phyloP scores from a whole-genome alignment of 2,329 filamentous ascomycete genomes.

The Chaetomium globosum region DNA sequence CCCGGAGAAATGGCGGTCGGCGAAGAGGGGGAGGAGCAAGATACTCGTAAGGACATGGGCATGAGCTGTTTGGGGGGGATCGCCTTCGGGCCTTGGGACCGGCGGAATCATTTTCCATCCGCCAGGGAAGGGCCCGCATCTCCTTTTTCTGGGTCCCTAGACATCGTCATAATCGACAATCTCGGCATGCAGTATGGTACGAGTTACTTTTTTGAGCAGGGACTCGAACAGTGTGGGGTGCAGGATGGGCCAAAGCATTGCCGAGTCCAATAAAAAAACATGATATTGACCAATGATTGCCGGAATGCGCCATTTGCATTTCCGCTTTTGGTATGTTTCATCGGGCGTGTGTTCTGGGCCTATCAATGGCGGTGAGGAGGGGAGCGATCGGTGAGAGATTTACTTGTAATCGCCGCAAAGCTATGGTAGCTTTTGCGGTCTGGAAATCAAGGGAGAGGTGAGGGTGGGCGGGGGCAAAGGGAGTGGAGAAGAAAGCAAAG shows the following conservation, averaged over 20 bases:
- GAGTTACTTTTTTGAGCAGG: neutral
- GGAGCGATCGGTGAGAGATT: slow-evolving; percentile 26
- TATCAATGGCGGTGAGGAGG: slow-evolving; percentile 24
- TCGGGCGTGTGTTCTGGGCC: slow-evolving; percentile 9
- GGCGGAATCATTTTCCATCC: neutral
- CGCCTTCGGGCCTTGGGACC: slow-evolving; percentile 2
- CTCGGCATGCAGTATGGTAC: neutral
- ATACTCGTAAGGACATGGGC: neutral
- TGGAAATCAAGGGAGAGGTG: neutral
- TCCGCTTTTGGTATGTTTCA: slow-evolving; percentile 20
- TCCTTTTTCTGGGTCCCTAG: neutral
- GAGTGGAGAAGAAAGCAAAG: slow-evolving; percentile 9
- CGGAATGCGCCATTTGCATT: slow-evolving; percentile 16
- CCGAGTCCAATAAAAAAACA: slow-evolving; percentile 4
- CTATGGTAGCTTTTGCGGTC: neutral
- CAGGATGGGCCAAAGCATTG: neutral
- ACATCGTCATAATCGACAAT: neutral
- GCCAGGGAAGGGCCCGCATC: neutral
- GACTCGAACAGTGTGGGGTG: neutral
- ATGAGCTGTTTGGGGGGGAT: neutral
- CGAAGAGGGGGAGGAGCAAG: slow-evolving; percentile 17
- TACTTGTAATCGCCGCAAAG: slow-evolving; percentile 2
- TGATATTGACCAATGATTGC: neutral
- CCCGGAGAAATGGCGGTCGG: slow-evolving; percentile 19
- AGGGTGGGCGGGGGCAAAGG: neutral